Base-by-base conservation (phyloP, 2,329 filamentous ascomycete genomes). In the Ophiocordyceps robertsii region DNA sequence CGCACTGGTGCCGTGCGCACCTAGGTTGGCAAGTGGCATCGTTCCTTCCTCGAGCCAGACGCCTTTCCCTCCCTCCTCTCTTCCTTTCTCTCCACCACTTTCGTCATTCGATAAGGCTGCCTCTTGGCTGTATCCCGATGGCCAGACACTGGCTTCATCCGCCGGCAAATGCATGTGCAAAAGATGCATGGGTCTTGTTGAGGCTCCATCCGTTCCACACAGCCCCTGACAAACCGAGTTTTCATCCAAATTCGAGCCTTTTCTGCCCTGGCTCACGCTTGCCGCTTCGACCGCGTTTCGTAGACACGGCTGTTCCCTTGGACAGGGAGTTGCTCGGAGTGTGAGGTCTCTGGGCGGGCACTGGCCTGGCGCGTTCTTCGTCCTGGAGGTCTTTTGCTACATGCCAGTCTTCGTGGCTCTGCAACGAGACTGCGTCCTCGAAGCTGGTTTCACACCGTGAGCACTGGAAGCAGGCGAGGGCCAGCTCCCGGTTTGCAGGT, bases 371-470 rank as follows among this genome's bases (percentile, higher is more conserved):
- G 69, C 71, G 70, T 64, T 82, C 73, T 44, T 70, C 61, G 3
- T 79, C 73, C 49, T 89, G 81, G 29, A 98, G 70, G 52, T 90
- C 84, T 63, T 84, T 86, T 38, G 92, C 92, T 63, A 95, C 82
- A 63, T 98, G 92, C 82, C 89, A 96, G 60, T 98, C 92, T 42
- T 82, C 70, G 59, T 98, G 92, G 62, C 84, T 89, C 49, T 80
- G 73, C 38, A 78, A 56, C 51, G 73, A 72, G 43, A 81, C 75
- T 24, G 66, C 56, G 33, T 69, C 66, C 12, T 70, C 67, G 30
- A 92, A 66, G n/a, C 59, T 56, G 52, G 73, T 70, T 45, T 73
- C 70, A 60, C 88, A 95, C 47, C 77, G 76, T 40, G 67, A 57
- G 59, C 87, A 94, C 35, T 60, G 52, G 52, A 68, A 63, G 38